Percentiles rank a stretch among this genome's conserved stretches.
Conservation (phyloP, 1,139 yeast species). For the Entelexis sorbosivorans region DNA sequence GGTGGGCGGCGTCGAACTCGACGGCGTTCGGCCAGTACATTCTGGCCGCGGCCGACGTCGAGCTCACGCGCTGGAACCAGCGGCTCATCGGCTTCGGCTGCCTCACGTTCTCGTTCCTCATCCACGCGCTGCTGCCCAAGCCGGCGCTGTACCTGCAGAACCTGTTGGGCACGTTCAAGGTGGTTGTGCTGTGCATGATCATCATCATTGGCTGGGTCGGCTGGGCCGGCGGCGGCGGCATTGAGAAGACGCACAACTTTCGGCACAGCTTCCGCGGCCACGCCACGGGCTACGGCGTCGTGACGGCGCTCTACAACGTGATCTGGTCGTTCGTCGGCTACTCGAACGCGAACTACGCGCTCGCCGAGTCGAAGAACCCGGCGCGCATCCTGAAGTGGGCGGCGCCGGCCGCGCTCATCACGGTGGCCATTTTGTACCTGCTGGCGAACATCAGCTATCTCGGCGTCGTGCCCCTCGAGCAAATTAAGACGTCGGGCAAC, state of each 20-base stretch:
- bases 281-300: slow-evolving; percentile 67
- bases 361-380: slow-evolving; percentile 68
- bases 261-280: slow-evolving; percentile 40
- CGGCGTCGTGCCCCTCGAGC: slow-evolving; percentile 61
- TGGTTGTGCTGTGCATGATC: slow-evolving; percentile 55
- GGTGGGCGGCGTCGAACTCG: slow-evolving; percentile 62
- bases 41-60: slow-evolving; percentile 58
- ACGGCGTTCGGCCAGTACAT: slow-evolving; percentile 41
- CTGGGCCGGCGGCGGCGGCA: slow-evolving; percentile 51
- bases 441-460: slow-evolving; percentile 62
- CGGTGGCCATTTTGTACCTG: slow-evolving; percentile 52
- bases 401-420: slow-evolving; percentile 57
- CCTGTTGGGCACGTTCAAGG: slow-evolving; percentile 58
- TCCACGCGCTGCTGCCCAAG: slow-evolving; percentile 53
- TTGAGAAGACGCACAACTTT: slow-evolving; percentile 46
- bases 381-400: slow-evolving; percentile 56
- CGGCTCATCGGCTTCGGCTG: slow-evolving; percentile 67
- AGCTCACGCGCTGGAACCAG: slow-evolving; percentile 52
- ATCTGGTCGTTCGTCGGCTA: slow-evolving; percentile 56
- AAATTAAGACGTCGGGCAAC: slow-evolving; percentile 50
- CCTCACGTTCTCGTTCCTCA: slow-evolving; percentile 56
- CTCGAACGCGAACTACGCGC: slow-evolving; percentile 64
- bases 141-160: slow-evolving; percentile 61
- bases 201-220: slow-evolving; percentile 76
- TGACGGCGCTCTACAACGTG: slow-evolving; percentile 65